Base-by-base conservation (phyloP, 164 flowering plant genomes). In the Stephania cephalantha region DNA sequence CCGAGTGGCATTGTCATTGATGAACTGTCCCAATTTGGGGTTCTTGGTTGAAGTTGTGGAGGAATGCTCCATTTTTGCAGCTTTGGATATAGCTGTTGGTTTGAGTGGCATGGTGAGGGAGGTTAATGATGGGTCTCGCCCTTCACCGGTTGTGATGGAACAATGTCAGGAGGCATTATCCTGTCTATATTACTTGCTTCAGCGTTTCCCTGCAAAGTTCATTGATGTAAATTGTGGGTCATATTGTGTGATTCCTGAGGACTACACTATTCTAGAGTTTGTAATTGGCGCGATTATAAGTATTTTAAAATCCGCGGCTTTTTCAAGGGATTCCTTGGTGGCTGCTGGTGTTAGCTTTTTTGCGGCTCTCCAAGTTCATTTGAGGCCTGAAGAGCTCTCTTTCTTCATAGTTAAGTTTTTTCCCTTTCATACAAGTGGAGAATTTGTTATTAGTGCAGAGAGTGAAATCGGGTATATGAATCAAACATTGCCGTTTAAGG, bases 91-190 rank as follows among this genome's bases (percentile, higher is more conserved):
- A 5, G 86, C 82, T 76, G 79, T 46, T 18, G 88, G 97, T 7
- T 84, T 96, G 86, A 77, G 77, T 48, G 71, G 78, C 17, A 87
- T 92, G 46, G 79, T 91, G 79, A 74, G 68, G 25, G 97, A 92
- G 86, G 84, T 86, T 25, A 35, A 78, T 8, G 87, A 78, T 65
- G 86, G 82, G 75, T 86, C 88, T 52, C 78, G 97, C 67, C 97
- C 97, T 74, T 91, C 99, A 1, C 99, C 99, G 0, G 68, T 89
- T 73, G 91, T 88, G 12, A 89, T 92, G 97, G 99, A 94, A 79
- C 99, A 94, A 76, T 92, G 97, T 78, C 99, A 96, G 78, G 97
- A 94, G 84, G 94, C 92, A 18, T 81, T 94, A 79, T 96, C 99
- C 48, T 94, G 99, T 78, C 80, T 86, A 84, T 94, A 96, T 83